phyloP scores from a whole-genome alignment of 352 stramenopile species.

The Thraustochytrium sp. region DNA sequence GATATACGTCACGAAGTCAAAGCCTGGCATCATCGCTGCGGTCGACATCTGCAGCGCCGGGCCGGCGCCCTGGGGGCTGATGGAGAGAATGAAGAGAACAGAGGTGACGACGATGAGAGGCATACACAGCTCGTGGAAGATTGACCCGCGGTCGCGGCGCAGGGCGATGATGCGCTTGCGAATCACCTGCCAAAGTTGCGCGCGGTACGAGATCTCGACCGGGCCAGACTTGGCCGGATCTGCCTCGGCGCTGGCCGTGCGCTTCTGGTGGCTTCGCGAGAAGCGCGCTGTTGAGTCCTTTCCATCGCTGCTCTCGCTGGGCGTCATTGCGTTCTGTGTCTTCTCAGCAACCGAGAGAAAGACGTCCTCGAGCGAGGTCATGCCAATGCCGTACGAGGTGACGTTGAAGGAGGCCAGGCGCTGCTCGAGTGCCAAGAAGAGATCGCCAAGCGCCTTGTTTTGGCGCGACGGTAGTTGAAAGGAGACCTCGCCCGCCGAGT shows the following conservation, averaged over 20 bases:
- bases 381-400: slow-evolving; percentile 86
- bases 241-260: too few relatives aligned
- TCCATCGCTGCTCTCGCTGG: background rate
- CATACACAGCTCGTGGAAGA: slow-evolving; percentile 34
- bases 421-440: slow-evolving; percentile 80
- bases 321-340: background rate
- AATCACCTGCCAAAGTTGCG: slow-evolving; percentile 75
- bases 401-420: slow-evolving; percentile 57
- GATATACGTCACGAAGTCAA: background rate
- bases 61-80: background rate
- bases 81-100: slow-evolving; percentile 28
- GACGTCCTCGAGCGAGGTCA: slow-evolving; percentile 98
- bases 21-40: background rate
- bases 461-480: slow-evolving; percentile 84
- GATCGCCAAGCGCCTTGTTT: slow-evolving; percentile 65
- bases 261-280: too few relatives aligned
- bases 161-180: slow-evolving; percentile 80
- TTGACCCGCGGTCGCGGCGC: slow-evolving; percentile 72
- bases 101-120: slow-evolving; percentile 17
- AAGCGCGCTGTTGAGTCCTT: too few relatives aligned
- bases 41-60: background rate
- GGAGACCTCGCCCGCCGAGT: slow-evolving; percentile 83
- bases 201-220: slow-evolving; percentile 60
- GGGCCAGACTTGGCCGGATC: too few relatives aligned
- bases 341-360: slow-evolving; percentile 76